These are phyloP conservation scores for Lasiosphaeria miniovina DNA, from an alignment of 495 filamentous ascomycete genomes.

Conservation along the genomic window DNA sequence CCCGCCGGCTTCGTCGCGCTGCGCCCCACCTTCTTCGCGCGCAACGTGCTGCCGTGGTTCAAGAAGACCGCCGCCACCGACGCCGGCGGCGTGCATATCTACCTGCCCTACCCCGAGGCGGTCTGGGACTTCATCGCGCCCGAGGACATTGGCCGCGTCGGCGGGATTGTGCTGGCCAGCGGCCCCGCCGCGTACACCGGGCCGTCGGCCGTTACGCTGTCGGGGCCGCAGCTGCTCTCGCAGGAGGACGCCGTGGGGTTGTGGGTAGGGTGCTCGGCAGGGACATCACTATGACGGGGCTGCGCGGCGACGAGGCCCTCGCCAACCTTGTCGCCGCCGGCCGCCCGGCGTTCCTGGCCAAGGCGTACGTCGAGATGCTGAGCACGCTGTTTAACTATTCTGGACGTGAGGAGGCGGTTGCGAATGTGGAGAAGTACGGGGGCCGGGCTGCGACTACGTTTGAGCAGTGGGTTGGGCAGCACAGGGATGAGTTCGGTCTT, in stretches of 20 bases:
- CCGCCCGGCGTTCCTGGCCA: neutral
- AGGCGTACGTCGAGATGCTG: neutral
- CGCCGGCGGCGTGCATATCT: constrained; percentile 3
- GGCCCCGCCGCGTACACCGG: neutral
- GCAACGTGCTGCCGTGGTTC: constrained; percentile 8
- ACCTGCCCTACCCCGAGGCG: constrained; percentile 1
- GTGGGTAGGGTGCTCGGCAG: constrained; percentile 11
- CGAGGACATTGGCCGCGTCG: constrained; percentile 17
- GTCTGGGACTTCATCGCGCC: constrained; percentile 18
- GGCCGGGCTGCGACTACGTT: neutral
- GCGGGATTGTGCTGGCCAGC: constrained; percentile 3
- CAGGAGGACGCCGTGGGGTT: constrained; percentile 7
- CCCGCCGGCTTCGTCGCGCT: constrained; percentile 6
- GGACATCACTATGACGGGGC: constrained; percentile 3
- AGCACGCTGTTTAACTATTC: neutral
- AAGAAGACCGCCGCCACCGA: neutral
- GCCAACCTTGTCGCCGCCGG: neutral
- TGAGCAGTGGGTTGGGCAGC: constrained; percentile 9
- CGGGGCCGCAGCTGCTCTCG: constrained; percentile 13
- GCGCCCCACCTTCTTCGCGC: constrained; percentile 17
- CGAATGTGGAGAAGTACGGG: constrained; percentile 11
- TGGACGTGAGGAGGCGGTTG: constrained; percentile 4
- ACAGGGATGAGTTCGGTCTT: constrained; percentile 13
- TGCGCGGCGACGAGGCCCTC: constrained; percentile 7
- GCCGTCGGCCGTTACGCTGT: neutral